These are phyloP conservation scores for Kitagawia praeruptora DNA, from an alignment of 129 eudicot species.

Conservation along the genomic window DNA sequence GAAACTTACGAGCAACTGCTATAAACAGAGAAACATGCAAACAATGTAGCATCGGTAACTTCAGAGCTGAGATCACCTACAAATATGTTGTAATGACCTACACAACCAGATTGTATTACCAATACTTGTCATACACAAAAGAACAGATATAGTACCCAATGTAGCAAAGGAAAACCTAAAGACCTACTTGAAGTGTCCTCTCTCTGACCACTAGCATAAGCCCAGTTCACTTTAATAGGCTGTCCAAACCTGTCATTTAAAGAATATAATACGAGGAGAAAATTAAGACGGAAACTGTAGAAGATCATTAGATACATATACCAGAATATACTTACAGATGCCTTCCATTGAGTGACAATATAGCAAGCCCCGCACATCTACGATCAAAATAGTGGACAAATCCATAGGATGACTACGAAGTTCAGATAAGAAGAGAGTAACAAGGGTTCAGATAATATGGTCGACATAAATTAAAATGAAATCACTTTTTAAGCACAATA, in stretches of 20 bases:
- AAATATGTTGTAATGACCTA: slow-evolving; percentile 90
- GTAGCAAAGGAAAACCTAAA: background rate
- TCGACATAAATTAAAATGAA: too few relatives aligned
- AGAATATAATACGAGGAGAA: too few relatives aligned
- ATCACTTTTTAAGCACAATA: too few relatives aligned
- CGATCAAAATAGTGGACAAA: slow-evolving; percentile 82
- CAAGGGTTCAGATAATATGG: too few relatives aligned
- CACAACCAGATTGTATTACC: slow-evolving; percentile 12
- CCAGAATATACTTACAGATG: slow-evolving; percentile 52
- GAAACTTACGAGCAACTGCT: slow-evolving; percentile 84
- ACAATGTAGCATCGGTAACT: slow-evolving; percentile 92
- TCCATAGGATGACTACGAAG: slow-evolving; percentile 81
- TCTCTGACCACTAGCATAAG: slow-evolving; percentile 80
- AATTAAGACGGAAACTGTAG: too few relatives aligned
- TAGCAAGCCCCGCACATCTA: slow-evolving; percentile 84
- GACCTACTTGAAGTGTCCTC: slow-evolving; percentile 82
- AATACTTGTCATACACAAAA: too few relatives aligned
- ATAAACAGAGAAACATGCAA: slow-evolving; percentile 82
- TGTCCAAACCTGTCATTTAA: slow-evolving; percentile 71
- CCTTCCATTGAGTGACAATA: slow-evolving; percentile 69
- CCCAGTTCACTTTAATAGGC: slow-evolving; percentile 92
- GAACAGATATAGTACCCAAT: background rate
- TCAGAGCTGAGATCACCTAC: slow-evolving; percentile 99
- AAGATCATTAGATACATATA: too few relatives aligned
- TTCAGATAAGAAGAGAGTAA: background rate